These are phyloP conservation scores for Talinum fruticosum DNA, from an alignment of 148 eudicot species.

Conservation along the genomic window DNA sequence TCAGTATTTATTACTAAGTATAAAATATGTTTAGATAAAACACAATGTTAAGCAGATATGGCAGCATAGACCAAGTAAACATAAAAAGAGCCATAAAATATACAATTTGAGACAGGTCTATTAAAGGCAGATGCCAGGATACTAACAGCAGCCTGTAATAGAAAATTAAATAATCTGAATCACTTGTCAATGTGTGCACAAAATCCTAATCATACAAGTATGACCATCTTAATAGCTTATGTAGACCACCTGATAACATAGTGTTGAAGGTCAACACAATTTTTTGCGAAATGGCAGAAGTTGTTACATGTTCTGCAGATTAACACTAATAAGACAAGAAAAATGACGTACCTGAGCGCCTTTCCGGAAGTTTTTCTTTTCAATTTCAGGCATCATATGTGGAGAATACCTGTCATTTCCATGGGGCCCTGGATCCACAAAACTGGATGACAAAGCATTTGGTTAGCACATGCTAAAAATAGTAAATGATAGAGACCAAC, in stretches of 20 bases:
- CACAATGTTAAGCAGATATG: neutral
- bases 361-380: slow-evolving; percentile 73
- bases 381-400: slow-evolving; percentile 90
- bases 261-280: neutral
- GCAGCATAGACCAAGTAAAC: neutral
- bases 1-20: too few relatives aligned
- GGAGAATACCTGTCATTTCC: slow-evolving; percentile 88
- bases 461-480: slow-evolving; percentile 6
- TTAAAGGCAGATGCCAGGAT: neutral
- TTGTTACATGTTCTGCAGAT: neutral
- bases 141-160: neutral
- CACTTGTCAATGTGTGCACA: neutral
- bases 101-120: neutral
- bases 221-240: neutral
- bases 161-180: neutral
- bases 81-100: neutral
- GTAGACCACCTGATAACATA: neutral
- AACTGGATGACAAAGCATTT: slow-evolving; percentile 47
- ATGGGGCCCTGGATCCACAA: slow-evolving; percentile 96
- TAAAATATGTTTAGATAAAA: too few relatives aligned
- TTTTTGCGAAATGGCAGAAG: neutral
- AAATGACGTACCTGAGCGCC: slow-evolving; percentile 75
- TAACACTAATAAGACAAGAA: neutral
- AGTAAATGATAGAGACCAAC: neutral
- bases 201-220: neutral